Conservation (phyloP, 345 rosid species). For the Lenwebbia sp. region DNA sequence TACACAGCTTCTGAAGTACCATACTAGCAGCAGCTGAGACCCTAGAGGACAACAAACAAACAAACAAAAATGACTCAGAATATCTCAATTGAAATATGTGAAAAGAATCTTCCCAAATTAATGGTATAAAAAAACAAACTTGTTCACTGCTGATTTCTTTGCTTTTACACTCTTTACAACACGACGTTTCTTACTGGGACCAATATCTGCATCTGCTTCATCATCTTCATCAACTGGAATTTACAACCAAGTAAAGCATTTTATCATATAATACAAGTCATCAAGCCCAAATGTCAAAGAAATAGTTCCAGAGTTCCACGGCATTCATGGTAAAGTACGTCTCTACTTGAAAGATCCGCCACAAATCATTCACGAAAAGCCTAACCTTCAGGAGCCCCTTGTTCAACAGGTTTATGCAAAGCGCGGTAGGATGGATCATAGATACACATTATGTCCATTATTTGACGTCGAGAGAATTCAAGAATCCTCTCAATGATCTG, state of each 20-base stretch:
- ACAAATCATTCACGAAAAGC: conserved; percentile 5
- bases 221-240: conserved; percentile 67
- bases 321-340: background rate
- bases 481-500: conserved; percentile 94
- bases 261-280: background rate
- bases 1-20: conserved; percentile 83
- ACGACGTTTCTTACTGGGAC: conserved; percentile 77
- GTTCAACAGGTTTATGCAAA: conserved; percentile 71
- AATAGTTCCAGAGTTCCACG: background rate
- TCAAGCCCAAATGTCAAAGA: background rate
- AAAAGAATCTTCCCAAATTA: background rate
- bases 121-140: conserved; percentile 37
- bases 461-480: conserved; percentile 91
- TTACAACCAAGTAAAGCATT: background rate
- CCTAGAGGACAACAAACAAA: conserved; percentile 42
- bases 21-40: conserved; percentile 73
- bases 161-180: conserved; percentile 51
- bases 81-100: background rate
- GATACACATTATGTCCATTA: conserved; percentile 78
- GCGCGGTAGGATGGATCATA: conserved; percentile 88
- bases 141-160: conserved; percentile 67
- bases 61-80: conserved; percentile 5
- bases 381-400: conserved; percentile 67
- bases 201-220: conserved; percentile 60
- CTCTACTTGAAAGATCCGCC: background rate